Percentiles rank a stretch among this genome's conserved stretches.
phyloP scores from a whole-genome alignment of 2,329 filamentous ascomycete species.

The Hypomyces rosellus region DNA sequence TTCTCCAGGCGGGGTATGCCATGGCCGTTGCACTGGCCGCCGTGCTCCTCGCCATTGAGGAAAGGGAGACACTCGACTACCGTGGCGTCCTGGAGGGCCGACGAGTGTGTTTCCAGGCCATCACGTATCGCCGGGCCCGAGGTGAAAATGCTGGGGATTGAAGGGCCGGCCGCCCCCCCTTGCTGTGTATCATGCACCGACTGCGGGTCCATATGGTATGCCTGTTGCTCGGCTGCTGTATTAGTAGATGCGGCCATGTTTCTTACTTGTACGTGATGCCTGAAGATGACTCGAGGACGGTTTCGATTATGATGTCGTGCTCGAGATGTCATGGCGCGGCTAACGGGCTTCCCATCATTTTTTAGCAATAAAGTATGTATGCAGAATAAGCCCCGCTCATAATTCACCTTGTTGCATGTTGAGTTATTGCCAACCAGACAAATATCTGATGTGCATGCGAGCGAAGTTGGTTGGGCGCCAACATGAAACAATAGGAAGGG shows the following conservation, averaged over 20 bases:
- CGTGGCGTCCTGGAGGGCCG: constrained; percentile 61
- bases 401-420: constrained; percentile 6
- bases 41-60: constrained; percentile 49
- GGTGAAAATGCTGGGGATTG: constrained; percentile 52
- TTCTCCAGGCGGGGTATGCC: constrained; percentile 72
- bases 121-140: constrained; percentile 59
- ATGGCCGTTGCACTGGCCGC: constrained; percentile 55
- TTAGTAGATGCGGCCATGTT: constrained; percentile 13
- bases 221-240: constrained; percentile 11
- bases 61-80: constrained; percentile 63
- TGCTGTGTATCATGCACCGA: constrained; percentile 4
- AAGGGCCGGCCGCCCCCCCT: constrained; percentile 6
- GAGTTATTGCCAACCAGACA: constrained; percentile 3
- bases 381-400: constrained; percentile 6
- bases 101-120: constrained; percentile 59
- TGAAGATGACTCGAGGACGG: constrained; percentile 29
- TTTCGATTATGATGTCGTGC: constrained; percentile 20
- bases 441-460: neutral
- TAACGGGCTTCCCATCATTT: constrained; percentile 17
- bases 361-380: constrained; percentile 12
- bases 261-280: constrained; percentile 18
- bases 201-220: constrained; percentile 5
- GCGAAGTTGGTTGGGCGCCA: constrained; percentile 9
- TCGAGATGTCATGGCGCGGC: constrained; percentile 25
- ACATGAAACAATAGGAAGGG: constrained; percentile 20